A percentile compares a stretch with the other conserved stretches of the same genome.
Evolutionary conservation across 306 rosid genomes (phyloP).

Genomic region (Quercus engelmannii): DNA sequence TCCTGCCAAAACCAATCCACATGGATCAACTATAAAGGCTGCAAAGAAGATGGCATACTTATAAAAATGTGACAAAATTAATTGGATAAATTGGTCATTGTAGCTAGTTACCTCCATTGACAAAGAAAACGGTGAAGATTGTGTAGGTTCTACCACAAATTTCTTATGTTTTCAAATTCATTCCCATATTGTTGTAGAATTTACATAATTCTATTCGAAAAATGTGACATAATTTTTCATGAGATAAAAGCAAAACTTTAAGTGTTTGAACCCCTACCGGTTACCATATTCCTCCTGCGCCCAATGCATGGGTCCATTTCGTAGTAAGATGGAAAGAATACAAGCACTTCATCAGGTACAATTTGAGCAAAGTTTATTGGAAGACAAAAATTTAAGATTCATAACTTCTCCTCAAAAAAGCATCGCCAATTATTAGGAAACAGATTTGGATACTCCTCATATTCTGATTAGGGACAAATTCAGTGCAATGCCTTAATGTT

Average conservation of each 20-base stretch:
- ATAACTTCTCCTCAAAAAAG: slow-evolving; percentile 5
- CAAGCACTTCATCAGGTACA: slow-evolving; percentile 89
- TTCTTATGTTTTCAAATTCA: slow-evolving; percentile 82
- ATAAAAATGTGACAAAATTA: slow-evolving; percentile 13
- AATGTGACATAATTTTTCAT: slow-evolving; percentile 4
- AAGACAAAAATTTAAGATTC: slow-evolving; percentile 28
- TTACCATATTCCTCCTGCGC: slow-evolving; percentile 57
- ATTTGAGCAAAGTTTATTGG: slow-evolving; percentile 90
- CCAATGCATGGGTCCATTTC: slow-evolving; percentile 74
- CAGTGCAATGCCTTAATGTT: not conserved
- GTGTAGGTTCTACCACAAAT: slow-evolving; percentile 91
- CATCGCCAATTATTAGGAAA: not conserved
- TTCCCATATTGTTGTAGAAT: slow-evolving; percentile 82
- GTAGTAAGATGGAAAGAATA: slow-evolving; percentile 93
- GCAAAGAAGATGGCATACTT: slow-evolving; percentile 8
- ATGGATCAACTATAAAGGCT: not conserved
- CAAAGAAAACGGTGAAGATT: slow-evolving; percentile 65
- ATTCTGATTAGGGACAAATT: not conserved
- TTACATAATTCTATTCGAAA: slow-evolving; percentile 51
- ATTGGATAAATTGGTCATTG: slow-evolving; percentile 9
- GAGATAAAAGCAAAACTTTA: slow-evolving; percentile 22
- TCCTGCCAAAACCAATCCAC: slow-evolving; percentile 54
- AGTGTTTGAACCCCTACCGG: slow-evolving; percentile 36
- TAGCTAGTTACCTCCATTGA: slow-evolving; percentile 67
- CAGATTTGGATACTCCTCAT: not conserved